Percentiles rank a stretch among this genome's conserved stretches.
phyloP scores from a whole-genome alignment of 768 basidiomycete genomes.

The Pulveroboletus sp. region DNA sequence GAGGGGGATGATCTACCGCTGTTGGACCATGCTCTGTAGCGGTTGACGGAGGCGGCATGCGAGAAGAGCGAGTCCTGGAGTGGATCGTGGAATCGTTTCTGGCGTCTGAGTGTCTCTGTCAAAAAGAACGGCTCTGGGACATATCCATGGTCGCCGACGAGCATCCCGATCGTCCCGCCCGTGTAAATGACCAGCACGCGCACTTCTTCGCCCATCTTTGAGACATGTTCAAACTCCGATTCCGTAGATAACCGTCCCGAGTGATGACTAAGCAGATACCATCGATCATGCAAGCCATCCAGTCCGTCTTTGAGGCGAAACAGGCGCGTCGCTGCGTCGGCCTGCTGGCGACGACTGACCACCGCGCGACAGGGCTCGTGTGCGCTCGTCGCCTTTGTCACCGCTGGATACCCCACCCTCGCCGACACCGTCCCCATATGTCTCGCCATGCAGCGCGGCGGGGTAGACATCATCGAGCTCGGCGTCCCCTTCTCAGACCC shows the following conservation, averaged over 20 bases:
- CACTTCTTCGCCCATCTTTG: constrained; percentile 50
- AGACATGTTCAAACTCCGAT: too few relatives aligned
- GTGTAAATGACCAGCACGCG: constrained; percentile 88
- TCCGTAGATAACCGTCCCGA: too few relatives aligned
- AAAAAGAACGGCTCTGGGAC: constrained; percentile 87
- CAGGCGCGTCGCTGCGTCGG: constrained; percentile 6
- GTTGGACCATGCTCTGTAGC: constrained; percentile 74
- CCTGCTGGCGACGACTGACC: neutral
- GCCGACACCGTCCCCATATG: constrained; percentile 83
- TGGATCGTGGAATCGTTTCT: constrained; percentile 91
- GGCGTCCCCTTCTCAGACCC: constrained; percentile 84
- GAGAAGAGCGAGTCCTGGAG: constrained; percentile 84
- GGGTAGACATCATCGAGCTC: constrained; percentile 92
- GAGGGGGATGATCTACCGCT: constrained; percentile 58
- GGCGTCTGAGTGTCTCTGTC: constrained; percentile 77
- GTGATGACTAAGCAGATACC: too few relatives aligned
- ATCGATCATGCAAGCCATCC: constrained; percentile 27
- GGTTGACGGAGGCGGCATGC: constrained; percentile 72
- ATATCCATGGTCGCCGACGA: constrained; percentile 72
- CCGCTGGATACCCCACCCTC: constrained; percentile 83
- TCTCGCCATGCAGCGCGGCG: constrained; percentile 91
- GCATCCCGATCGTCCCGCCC: constrained; percentile 89
- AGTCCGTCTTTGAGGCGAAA: constrained; percentile 26
- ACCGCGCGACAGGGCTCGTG: constrained; percentile 35
- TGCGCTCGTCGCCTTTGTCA: constrained; percentile 85